Evolutionary conservation across 2,329 filamentous ascomycete species (phyloP).

Genomic region (Aspergillus costaricaensis): DNA sequence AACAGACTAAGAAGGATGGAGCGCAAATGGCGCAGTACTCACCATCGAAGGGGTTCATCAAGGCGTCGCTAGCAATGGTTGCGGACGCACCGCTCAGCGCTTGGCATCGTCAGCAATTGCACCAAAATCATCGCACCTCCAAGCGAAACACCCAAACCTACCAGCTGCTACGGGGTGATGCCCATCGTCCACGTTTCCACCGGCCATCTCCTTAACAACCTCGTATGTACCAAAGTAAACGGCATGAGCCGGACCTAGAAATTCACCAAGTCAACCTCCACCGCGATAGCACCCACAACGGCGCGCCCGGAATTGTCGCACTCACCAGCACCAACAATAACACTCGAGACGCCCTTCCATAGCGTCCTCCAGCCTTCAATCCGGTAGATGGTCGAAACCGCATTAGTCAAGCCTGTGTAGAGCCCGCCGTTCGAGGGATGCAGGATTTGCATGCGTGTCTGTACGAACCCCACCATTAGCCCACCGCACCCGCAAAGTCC

Average conservation of each 20-base stretch:
- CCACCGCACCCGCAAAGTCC: not conserved
- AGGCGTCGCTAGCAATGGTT: slow-evolving; percentile 93
- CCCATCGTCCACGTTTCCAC: slow-evolving; percentile 78
- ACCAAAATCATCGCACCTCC: not conserved
- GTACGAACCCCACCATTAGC: slow-evolving; percentile 12
- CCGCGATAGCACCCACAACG: not conserved
- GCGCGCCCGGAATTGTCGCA: slow-evolving; percentile 1
- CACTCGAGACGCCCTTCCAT: slow-evolving; percentile 96
- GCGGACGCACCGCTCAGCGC: slow-evolving; percentile 91
- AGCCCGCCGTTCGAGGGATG: slow-evolving; percentile 78
- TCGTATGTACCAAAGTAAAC: slow-evolving; percentile 99
- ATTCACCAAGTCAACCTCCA: slow-evolving; percentile 11
- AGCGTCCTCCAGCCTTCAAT: slow-evolving; percentile 87
- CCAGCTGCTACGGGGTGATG: slow-evolving; percentile 93
- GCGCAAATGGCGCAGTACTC: slow-evolving; percentile 36
- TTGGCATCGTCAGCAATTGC: slow-evolving; percentile 49
- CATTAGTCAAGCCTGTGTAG: slow-evolving; percentile 88
- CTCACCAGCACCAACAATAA: slow-evolving; percentile 90
- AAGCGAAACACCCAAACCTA: slow-evolving; percentile 47
- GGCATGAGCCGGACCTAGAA: slow-evolving; percentile 85
- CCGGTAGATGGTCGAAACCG: slow-evolving; percentile 86
- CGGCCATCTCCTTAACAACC: slow-evolving; percentile 92
- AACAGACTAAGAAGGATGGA: not conserved
- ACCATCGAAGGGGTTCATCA: slow-evolving; percentile 99
- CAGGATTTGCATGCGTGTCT: slow-evolving; percentile 98